A percentile compares a stretch with the other conserved stretches of the same genome.
Evolutionary conservation across 2,329 filamentous ascomycete genomes (phyloP).

Genomic region (Aspergillus pseudotamarii): DNA sequence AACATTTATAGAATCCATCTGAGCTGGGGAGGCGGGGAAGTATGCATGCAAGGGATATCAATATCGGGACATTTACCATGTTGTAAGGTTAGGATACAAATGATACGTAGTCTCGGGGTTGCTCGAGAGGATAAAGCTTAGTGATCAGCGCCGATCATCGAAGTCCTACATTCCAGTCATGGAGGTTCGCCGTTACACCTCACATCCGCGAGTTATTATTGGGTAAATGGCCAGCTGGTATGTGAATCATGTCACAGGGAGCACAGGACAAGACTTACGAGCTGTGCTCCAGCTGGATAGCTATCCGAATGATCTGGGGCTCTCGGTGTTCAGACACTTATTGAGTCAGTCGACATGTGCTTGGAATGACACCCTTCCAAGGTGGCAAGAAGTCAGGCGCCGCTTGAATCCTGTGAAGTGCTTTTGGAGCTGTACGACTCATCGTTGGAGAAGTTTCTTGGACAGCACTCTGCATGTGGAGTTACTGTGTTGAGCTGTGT

Average conservation of each 20-base stretch:
- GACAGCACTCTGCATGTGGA: not conserved
- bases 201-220: not conserved
- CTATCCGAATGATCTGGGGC: not conserved
- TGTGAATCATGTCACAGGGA: not conserved
- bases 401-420: not conserved
- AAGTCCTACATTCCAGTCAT: not conserved
- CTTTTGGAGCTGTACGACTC: not conserved
- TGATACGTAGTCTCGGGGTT: not conserved
- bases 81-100: not conserved
- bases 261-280: not conserved
- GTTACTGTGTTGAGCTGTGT: not conserved
- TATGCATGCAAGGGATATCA: not conserved
- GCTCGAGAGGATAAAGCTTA: not conserved
- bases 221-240: not conserved
- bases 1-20: not conserved
- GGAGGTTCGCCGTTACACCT: not conserved
- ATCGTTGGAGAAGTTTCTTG: not conserved
- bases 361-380: not conserved
- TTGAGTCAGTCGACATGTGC: conserved; percentile 2
- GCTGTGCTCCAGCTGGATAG: not conserved
- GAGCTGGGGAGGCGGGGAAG: not conserved
- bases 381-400: not conserved
- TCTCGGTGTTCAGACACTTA: not conserved
- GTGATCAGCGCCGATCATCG: not conserved
- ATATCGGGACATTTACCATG: conserved; percentile 1